These are phyloP conservation scores for Fusarium sp. DNA, from an alignment of 2,329 filamentous ascomycete genomes.

Conservation along the genomic window DNA sequence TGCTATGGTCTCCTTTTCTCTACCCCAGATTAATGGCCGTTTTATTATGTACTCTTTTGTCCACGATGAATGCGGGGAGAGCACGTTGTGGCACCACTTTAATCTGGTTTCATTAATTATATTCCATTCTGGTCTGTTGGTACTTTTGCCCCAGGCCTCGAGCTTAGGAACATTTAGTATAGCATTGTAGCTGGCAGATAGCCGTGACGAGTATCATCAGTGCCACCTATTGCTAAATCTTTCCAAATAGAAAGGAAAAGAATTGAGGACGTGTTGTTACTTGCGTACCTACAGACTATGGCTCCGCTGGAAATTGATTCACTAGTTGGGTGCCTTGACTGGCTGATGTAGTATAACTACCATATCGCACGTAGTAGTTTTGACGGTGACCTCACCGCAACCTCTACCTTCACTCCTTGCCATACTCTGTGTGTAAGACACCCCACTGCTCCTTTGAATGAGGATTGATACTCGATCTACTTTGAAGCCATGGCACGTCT, in stretches of 20 bases:
- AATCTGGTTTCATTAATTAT: background rate
- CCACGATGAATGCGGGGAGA: constrained; percentile 20
- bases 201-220: background rate
- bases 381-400: background rate
- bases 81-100: constrained; percentile 15
- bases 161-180: constrained; percentile 4
- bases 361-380: background rate
- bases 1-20: background rate
- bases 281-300: background rate
- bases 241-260: background rate
- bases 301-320: background rate
- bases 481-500: background rate
- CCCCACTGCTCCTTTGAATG: background rate
- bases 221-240: background rate
- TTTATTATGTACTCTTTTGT: constrained; percentile 3
- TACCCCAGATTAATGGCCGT: constrained; percentile 43
- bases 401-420: background rate
- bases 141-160: constrained; percentile 5
- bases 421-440: background rate
- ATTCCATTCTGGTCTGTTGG: constrained; percentile 4
- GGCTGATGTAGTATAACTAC: background rate
- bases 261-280: background rate
- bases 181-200: background rate
- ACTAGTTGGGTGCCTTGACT: background rate
- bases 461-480: constrained; percentile 6